Base-by-base conservation (phyloP, 176 grass and related monocot genomes). In the Raddia guianensis region DNA sequence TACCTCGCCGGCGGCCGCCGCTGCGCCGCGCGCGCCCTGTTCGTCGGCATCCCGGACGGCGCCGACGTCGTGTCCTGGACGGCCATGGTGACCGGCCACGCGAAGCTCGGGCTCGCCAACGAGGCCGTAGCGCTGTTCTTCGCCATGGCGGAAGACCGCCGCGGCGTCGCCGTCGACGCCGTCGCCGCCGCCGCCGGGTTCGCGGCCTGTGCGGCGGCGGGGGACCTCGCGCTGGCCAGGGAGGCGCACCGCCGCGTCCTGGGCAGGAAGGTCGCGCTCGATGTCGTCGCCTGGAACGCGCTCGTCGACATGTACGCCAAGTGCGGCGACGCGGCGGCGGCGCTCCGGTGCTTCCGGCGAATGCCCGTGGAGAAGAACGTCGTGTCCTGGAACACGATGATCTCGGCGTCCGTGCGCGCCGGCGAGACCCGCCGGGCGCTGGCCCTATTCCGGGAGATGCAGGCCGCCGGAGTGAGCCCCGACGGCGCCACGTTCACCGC, bases 331-430 rank as follows among this genome's bases (percentile, higher is more conserved):
- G 27, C 80, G 21, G 51, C 63, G n/a, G 50, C 83, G 18, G 94
- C 91, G 10, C 84, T 63, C 34, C 33, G 86, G 53, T 80, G 49
- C 40, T 97, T 97, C 65, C 16, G 78, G 56, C 4, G 33, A 18
- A 91, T 91, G 74, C 70, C 66, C 9, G 18, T 4, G 10, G 64
- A 60, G 67, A 91, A 49, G 88, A 87, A 82, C 68, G 72, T 87
- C 16, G 83, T 89, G n/a, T 79, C 93, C 0, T 97, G 93, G 93
- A 97, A 97, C 80, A 86, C 93, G 9, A 93, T 93, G 51, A 88
- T 97, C 11, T 85, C 82, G 7, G 91, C 86, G 51, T 44, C 75
- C 8, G 34, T 53, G 0, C 63, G 81, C 43, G 75, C 84, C 5
- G 78, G 75, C 0, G 78, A 88, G 18, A 44, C 68, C 40, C 18